A percentile compares a stretch with the other conserved stretches of the same genome.
phyloP scores from a whole-genome alignment of 768 basidiomycete species.

The Amanita exitialis region DNA sequence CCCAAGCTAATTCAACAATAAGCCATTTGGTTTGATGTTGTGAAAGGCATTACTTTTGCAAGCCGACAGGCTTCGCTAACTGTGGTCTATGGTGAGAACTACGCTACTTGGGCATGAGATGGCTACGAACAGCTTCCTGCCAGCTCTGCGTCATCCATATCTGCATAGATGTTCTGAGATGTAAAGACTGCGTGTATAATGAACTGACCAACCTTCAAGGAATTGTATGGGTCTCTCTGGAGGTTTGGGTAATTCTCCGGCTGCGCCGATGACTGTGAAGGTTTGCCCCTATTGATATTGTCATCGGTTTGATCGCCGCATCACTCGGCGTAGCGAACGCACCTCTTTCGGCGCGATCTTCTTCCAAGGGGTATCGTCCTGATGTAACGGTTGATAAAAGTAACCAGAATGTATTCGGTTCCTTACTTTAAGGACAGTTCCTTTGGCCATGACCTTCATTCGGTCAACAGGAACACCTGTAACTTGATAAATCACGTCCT shows the following conservation, averaged over 20 bases:
- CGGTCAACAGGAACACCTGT: constrained; percentile 86
- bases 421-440: constrained; percentile 78
- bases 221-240: constrained; percentile 75
- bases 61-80: constrained; percentile 74
- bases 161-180: constrained; percentile 23
- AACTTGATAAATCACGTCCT: constrained; percentile 66
- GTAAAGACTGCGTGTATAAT: not conserved
- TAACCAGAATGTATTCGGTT: not conserved
- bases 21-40: not conserved
- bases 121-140: constrained; percentile 62
- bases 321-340: constrained; percentile 15
- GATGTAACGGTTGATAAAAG: not conserved
- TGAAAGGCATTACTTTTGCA: constrained; percentile 46
- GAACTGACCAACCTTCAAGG: constrained; percentile 55
- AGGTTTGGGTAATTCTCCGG: constrained; percentile 85
- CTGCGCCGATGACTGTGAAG: constrained; percentile 89
- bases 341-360: constrained; percentile 81
- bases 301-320: not conserved
- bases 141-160: constrained; percentile 77
- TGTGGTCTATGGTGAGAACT: constrained; percentile 18
- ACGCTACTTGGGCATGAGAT: not conserved
- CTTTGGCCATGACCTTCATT: constrained; percentile 98
- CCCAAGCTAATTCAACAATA: constrained; percentile 43
- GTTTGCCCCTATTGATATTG: constrained; percentile 56
- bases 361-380: constrained; percentile 85